phyloP scores from a whole-genome alignment of 2,329 filamentous ascomycete species.

The Tolypocladium inflatum region DNA sequence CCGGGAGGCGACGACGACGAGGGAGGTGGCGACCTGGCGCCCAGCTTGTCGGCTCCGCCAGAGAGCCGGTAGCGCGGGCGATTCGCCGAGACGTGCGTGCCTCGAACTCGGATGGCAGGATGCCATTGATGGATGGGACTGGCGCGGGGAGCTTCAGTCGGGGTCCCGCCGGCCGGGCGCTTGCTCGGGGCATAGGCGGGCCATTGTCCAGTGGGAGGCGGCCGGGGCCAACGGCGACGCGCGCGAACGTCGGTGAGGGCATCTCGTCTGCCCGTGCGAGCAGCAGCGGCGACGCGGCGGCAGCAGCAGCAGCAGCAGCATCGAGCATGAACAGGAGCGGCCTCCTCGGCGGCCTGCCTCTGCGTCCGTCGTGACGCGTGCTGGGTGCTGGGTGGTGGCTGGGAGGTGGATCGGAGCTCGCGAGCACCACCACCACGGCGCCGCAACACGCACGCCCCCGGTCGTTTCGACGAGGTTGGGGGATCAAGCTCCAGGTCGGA shows the following conservation, averaged over 20 bases:
- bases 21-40: neutral
- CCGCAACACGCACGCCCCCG: neutral
- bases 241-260: conserved; percentile 1
- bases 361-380: neutral
- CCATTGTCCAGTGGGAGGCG: conserved; percentile 7
- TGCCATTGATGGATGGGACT: neutral
- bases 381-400: neutral
- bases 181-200: neutral
- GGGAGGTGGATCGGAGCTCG: neutral
- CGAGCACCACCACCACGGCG: neutral
- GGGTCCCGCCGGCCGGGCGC: neutral
- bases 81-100: conserved; percentile 1
- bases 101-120: neutral
- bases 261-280: neutral
- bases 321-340: conserved; percentile 1
- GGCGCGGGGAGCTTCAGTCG: neutral
- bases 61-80: neutral
- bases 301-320: neutral
- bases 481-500: neutral
- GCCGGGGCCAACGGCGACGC: neutral
- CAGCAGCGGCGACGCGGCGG: neutral
- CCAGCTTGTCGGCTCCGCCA: neutral
- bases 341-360: neutral
- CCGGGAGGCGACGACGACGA: neutral
- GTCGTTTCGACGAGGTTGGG: neutral